Base-by-base conservation (phyloP, 2,329 filamentous ascomycete genomes). In the Claviceps sp. region DNA sequence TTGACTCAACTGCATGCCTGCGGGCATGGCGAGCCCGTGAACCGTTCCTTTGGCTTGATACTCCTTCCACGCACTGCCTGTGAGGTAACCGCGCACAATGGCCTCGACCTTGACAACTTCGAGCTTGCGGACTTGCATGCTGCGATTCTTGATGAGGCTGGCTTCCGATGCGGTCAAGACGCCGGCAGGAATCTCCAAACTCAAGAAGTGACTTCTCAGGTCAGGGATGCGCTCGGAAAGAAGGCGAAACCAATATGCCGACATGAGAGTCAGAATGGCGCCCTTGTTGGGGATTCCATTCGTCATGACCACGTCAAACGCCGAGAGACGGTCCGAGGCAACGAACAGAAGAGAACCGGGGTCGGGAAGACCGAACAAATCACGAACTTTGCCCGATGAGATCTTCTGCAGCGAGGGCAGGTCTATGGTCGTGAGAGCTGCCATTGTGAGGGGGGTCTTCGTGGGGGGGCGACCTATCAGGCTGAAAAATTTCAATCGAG, bases 271-370 rank as follows among this genome's bases (percentile, higher is more conserved):
- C 48, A 79, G 68, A 50, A 79, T 67, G 54, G 66, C 65, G 58
- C 78, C 78, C 70, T 81, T 81, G 63, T 70, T 63, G 46, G 72
- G 71, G 49, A 78, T 72, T 57, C 72, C 72, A 61, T 93, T 96
- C 61, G 79, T 72, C 76, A 95, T 82, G 60, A 95, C 81, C 60
- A 94, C 88, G 76, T 97, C 91, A 74, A 91, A 97, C 52, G 93
- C 93, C 24, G 88, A 95, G 66, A 96, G 93, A 59, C 93, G 85
- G 71, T 96, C 90, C 14, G 87, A 86, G 24, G 87, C 85, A 52
- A 90, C 82, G 64, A 95, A 91, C 52, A 95, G 82, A 4, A 95
- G 78, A 2, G 80, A 85, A 42, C 56, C 48, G 44, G 60, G 54
- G 52, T 80, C 72, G 64, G 87, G 80, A 51, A 94, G 72, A 55